These are phyloP conservation scores for Geotrichum klebahnii DNA, from an alignment of 1,139 yeast species.

Conservation along the genomic window DNA sequence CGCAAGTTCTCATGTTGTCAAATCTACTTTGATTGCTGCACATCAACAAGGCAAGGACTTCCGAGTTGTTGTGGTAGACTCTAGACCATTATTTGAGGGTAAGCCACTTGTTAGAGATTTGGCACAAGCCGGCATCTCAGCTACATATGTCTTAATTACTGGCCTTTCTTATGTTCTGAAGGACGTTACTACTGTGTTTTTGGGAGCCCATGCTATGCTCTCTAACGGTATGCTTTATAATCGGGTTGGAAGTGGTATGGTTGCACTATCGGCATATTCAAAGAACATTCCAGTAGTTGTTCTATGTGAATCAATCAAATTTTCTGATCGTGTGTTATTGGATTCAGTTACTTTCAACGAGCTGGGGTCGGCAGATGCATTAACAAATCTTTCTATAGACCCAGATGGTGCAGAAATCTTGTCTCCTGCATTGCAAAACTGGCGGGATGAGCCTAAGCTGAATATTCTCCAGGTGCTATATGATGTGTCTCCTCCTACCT, in stretches of 20 bases:
- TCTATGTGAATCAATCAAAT: slow-evolving; percentile 92
- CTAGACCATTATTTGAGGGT: slow-evolving; percentile 96
- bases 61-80: slow-evolving; percentile 82
- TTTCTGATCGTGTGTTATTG: slow-evolving; percentile 90
- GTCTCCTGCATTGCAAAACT: slow-evolving; percentile 50
- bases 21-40: slow-evolving; percentile 70
- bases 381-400: slow-evolving; percentile 51
- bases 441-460: slow-evolving; percentile 61
- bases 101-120: slow-evolving; percentile 64
- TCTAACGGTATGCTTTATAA: slow-evolving; percentile 92
- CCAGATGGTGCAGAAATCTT: slow-evolving; percentile 28
- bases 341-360: slow-evolving; percentile 94
- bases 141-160: slow-evolving; percentile 72
- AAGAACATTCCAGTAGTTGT: slow-evolving; percentile 91
- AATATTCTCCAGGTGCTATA: slow-evolving; percentile 81
- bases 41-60: slow-evolving; percentile 60
- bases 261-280: slow-evolving; percentile 86
- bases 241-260: slow-evolving; percentile 90
- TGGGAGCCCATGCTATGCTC: slow-evolving; percentile 96
- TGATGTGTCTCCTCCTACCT: slow-evolving; percentile 91
- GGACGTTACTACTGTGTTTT: slow-evolving; percentile 82
- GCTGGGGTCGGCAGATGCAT: slow-evolving; percentile 78
- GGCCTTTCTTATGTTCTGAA: slow-evolving; percentile 75
- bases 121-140: slow-evolving; percentile 55
- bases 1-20: slow-evolving; percentile 83